A percentile compares a stretch with the other conserved stretches of the same genome.
phyloP scores from a whole-genome alignment of 768 basidiomycete species.

The Russula dissimulans region DNA sequence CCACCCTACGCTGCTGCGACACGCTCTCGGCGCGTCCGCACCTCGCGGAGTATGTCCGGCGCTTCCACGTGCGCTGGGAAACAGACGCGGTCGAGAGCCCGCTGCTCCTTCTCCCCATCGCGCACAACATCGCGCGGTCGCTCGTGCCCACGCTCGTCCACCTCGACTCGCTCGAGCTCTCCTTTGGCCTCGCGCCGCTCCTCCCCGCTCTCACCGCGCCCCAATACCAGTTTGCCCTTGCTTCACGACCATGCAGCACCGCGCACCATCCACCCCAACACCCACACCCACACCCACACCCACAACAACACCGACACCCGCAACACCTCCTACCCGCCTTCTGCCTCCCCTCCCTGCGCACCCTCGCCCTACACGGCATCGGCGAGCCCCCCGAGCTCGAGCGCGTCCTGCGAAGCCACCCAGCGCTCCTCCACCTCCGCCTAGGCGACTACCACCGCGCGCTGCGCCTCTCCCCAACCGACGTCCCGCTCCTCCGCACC shows the following conservation, averaged over 20 bases:
- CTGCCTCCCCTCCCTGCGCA: constrained; percentile 25
- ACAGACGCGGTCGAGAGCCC: constrained; percentile 29
- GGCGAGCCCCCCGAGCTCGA: constrained; percentile 26
- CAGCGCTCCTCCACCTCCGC: constrained; percentile 35
- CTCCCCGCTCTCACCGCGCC: constrained; percentile 22
- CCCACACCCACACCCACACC: not conserved
- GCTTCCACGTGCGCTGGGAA: constrained; percentile 48
- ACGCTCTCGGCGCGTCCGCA: constrained; percentile 40
- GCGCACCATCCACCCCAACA: not conserved
- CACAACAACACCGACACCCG: constrained; percentile 13
- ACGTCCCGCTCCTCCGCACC: constrained; percentile 40
- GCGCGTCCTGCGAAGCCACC: constrained; percentile 23
- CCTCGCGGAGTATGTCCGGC: constrained; percentile 37
- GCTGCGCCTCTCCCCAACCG: constrained; percentile 34
- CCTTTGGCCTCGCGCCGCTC: constrained; percentile 38
- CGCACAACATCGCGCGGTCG: constrained; percentile 26
- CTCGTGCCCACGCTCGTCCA: constrained; percentile 35
- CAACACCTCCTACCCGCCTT: constrained; percentile 21
- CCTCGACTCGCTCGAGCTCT: constrained; percentile 50
- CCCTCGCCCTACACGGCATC: constrained; percentile 28
- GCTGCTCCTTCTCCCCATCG: constrained; percentile 14
- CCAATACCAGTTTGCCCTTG: not conserved
- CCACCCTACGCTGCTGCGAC: constrained; percentile 43
- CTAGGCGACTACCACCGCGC: constrained; percentile 37
- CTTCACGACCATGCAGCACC: not conserved